Base-by-base conservation (phyloP, 345 rosid species). In the Excoecaria agallocha region DNA sequence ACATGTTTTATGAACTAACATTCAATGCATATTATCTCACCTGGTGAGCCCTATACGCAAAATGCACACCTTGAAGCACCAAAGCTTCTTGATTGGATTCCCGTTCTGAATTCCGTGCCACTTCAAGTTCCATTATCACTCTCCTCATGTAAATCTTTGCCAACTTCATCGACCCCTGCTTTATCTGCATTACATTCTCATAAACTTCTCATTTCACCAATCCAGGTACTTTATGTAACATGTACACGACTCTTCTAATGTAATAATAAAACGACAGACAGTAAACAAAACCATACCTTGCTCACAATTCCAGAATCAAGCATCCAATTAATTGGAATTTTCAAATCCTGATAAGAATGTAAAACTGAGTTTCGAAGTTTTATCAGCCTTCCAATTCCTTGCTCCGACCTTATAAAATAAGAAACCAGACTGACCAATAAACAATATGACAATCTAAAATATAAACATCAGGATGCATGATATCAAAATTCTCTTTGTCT, bases 281-380 rank as follows among this genome's bases (percentile, higher is more conserved):
- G 7, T 43, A 9, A 37, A 56, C n/a, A 63, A 76, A 39, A 12
- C 11, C 73, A 48, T 76, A 89, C 98, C 84, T 83, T 90, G 71
- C 70, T 83, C 74, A 85, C 82, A 66, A 91, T 84, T 74, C 96
- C 97, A 2, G 91, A 79, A 78, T 94, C 98, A 64, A 89, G 91
- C 97, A 91, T 90, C 98, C 97, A 94, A 69, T 85, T 89, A 41
- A 83, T 86, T 62, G 97, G 98, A 80, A 94, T 87, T 69, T 85
- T 86, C 74, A 74, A 88, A 51, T 89, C 91, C 58, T 88, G 85
- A 72, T 90, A 91, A 66, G 90, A 78, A 41, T 58, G 86, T 84
- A 89, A 72, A 15, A 75, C 90, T 19, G 91, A 81, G 66, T 80
- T 82, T 49, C 96, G 83, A 82, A 90, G 82, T 78, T 88, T 85